These are phyloP conservation scores for Thelonectria rubi DNA, from an alignment of 2,329 filamentous ascomycete genomes.

Conservation along the genomic window DNA sequence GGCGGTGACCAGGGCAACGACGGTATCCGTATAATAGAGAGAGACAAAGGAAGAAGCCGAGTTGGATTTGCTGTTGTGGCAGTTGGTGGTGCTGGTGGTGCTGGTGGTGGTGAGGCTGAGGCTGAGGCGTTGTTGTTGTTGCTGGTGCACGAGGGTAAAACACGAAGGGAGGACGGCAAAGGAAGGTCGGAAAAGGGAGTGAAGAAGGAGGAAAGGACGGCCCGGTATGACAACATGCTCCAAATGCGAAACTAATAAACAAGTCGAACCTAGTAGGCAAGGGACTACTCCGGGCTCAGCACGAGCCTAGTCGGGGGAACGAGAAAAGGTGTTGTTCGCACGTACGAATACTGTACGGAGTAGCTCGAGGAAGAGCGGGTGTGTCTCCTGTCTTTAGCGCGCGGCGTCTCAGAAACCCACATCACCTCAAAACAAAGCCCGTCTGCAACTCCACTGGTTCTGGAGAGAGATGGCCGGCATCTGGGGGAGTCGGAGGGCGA, in stretches of 20 bases:
- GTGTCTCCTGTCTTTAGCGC: no score
- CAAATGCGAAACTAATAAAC: slow-evolving; percentile 17
- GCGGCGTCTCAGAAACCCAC: no score
- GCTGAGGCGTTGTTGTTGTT: slow-evolving; percentile 6
- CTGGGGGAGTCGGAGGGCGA: no score
- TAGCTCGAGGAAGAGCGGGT: no score
- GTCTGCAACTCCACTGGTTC: no score
- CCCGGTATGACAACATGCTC: slow-evolving; percentile 15
- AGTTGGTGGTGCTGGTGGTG: not conserved
- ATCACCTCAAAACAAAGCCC: no score
- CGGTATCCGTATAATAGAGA: no score
- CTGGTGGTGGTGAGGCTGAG: not conserved
- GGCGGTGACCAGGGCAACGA: slow-evolving; percentile 7
- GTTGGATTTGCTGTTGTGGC: not conserved
- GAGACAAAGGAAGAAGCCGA: slow-evolving; percentile 4
- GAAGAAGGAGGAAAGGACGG: slow-evolving; percentile 19
- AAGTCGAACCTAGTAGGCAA: not conserved
- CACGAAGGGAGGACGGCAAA: slow-evolving; percentile 30
- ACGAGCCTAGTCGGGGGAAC: no score
- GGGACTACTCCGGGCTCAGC: not conserved
- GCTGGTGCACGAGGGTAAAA: not conserved
- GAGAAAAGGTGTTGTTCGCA: no score
- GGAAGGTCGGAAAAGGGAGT: slow-evolving; percentile 13
- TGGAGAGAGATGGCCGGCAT: no score
- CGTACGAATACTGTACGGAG: no score